These are phyloP conservation scores for Ganoderma leucocontextum DNA, from an alignment of 1,284 basidiomycete species.

Conservation along the genomic window DNA sequence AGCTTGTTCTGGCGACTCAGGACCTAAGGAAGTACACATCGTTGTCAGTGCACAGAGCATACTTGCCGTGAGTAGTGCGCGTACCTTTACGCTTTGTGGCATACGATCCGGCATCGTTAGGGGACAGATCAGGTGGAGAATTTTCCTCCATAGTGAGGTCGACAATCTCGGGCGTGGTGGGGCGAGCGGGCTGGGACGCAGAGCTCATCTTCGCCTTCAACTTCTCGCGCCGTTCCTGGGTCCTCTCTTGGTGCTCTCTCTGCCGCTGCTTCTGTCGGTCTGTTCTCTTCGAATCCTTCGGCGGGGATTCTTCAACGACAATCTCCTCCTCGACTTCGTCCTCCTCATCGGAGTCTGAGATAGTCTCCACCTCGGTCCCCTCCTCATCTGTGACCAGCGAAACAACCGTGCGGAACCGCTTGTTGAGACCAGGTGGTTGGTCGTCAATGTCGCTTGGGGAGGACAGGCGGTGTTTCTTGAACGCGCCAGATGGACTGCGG, in stretches of 20 bases:
- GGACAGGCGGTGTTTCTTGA: conserved; percentile 34
- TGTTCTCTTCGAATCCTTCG: conserved; percentile 5
- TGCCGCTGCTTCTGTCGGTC: conserved; percentile 16
- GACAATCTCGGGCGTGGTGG: conserved; percentile 31
- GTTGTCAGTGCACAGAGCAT: neutral
- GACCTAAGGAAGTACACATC: conserved; percentile 10
- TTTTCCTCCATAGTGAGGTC: conserved; percentile 34
- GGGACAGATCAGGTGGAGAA: conserved; percentile 15
- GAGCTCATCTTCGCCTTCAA: conserved; percentile 20
- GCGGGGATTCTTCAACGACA: conserved; percentile 54
- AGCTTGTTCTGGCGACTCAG: conserved; percentile 9
- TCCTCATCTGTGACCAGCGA: conserved; percentile 29
- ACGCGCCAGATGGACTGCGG: conserved; percentile 6
- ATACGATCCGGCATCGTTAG: conserved; percentile 11
- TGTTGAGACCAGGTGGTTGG: conserved; percentile 20
- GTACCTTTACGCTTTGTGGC: conserved; percentile 34
- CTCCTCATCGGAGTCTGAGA: conserved; percentile 48
- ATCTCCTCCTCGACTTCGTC: conserved; percentile 63
- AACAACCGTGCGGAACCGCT: conserved; percentile 33
- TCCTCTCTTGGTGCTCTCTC: conserved; percentile 18
- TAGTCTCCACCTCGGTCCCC: conserved; percentile 17
- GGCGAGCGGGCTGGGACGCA: conserved; percentile 19
- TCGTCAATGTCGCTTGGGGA: conserved; percentile 27
- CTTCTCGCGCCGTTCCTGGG: conserved; percentile 25
- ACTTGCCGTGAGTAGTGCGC: neutral